Conservation (phyloP, 805 yeast genomes). For the Candida dajiaensis region DNA sequence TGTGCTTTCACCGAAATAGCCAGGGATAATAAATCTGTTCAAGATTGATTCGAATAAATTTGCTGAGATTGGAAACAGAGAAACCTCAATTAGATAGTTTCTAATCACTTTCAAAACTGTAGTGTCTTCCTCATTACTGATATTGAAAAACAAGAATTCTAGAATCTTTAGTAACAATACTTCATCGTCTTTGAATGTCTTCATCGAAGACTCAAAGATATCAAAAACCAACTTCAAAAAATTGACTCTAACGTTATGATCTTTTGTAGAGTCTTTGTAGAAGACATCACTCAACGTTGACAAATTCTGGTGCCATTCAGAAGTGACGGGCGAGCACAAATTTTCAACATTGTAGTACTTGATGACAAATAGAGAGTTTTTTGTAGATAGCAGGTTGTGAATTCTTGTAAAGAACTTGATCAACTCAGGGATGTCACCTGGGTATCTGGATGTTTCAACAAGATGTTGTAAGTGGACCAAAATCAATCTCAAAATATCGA, state of each 20-base stretch:
- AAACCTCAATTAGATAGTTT: slow-evolving; percentile 23
- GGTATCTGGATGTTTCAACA: slow-evolving; percentile 26
- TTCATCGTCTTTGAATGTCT: slow-evolving; percentile 7
- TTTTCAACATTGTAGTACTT: slow-evolving; percentile 41
- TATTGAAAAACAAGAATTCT: slow-evolving; percentile 13
- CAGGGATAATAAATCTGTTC: slow-evolving; percentile 21
- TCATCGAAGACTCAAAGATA: slow-evolving; percentile 19
- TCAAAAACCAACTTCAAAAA: slow-evolving; percentile 25
- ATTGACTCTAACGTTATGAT: slow-evolving; percentile 26
- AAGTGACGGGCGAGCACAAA: slow-evolving; percentile 46
- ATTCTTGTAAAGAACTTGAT: slow-evolving; percentile 36
- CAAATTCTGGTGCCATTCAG: slow-evolving; percentile 47
- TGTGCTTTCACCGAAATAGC: slow-evolving; percentile 5
- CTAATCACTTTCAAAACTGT: slow-evolving; percentile 28
- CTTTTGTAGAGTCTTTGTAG: slow-evolving; percentile 24
- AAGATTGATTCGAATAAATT: slow-evolving; percentile 16
- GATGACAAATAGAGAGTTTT: slow-evolving; percentile 38
- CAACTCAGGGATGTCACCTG: slow-evolving; percentile 38
- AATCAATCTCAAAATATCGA: slow-evolving; percentile 28
- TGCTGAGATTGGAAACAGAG: slow-evolving; percentile 3
- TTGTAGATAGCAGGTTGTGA: slow-evolving; percentile 31
- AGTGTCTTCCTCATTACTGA: slow-evolving; percentile 14
- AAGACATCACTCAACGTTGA: slow-evolving; percentile 39
- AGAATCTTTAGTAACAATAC: slow-evolving; percentile 10
- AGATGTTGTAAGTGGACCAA: slow-evolving; percentile 30